Evolutionary conservation across 495 filamentous ascomycete species (phyloP).

Genomic region (Aspergillus ostianus): DNA sequence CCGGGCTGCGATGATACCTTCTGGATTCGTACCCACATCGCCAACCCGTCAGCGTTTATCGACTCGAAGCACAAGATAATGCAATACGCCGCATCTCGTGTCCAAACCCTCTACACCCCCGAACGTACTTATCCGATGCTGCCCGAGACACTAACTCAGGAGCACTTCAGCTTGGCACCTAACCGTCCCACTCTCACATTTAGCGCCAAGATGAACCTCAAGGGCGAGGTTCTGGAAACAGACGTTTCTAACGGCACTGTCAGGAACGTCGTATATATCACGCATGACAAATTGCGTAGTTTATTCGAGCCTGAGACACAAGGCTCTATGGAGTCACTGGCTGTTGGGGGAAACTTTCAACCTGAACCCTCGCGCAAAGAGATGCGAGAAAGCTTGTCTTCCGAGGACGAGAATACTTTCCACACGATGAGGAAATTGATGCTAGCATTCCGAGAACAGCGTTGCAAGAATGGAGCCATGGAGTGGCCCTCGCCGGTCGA

Average conservation of each 20-base stretch:
- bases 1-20: constrained; percentile 51
- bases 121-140: constrained; percentile 76
- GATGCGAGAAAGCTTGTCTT: constrained; percentile 24
- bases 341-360: constrained; percentile 41
- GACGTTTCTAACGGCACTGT: constrained; percentile 71
- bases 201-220: constrained; percentile 65
- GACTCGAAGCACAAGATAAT: constrained; percentile 54
- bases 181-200: constrained; percentile 76
- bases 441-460: constrained; percentile 36
- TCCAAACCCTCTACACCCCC: constrained; percentile 70
- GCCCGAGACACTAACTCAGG: constrained; percentile 51
- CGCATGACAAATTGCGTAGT: constrained; percentile 53
- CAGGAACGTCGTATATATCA: constrained; percentile 71
- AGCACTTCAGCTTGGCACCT: constrained; percentile 66
- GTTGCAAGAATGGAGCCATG: constrained; percentile 42
- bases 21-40: constrained; percentile 89
- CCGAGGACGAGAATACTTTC: constrained; percentile 42
- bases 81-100: constrained; percentile 60
- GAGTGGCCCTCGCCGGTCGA: constrained; percentile 24
- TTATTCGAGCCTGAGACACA: constrained; percentile 41
- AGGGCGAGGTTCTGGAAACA: constrained; percentile 66
- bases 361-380: constrained; percentile 5
- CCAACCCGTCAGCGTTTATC: constrained; percentile 91
- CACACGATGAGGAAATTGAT: constrained; percentile 41
- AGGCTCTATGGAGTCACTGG: constrained; percentile 16